Evolutionary conservation across 108 stramenopile genomes (phyloP).

Genomic region (Fistulifera pelliculosa): DNA sequence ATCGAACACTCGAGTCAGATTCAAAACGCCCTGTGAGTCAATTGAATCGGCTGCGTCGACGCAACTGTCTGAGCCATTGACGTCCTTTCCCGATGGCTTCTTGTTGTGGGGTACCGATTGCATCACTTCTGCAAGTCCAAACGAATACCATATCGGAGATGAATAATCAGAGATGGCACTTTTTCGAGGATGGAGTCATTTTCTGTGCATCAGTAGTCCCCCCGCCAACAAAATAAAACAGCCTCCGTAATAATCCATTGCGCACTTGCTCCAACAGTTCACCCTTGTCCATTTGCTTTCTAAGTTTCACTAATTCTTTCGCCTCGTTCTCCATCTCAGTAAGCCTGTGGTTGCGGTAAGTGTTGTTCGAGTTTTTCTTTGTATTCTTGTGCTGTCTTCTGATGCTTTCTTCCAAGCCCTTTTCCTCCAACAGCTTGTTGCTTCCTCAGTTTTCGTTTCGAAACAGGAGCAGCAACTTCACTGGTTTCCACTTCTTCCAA

Average conservation of each 20-base stretch:
- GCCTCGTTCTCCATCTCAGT: conserved; percentile 56
- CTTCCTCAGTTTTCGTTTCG: neutral
- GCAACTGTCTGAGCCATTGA: neutral
- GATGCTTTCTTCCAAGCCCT: conserved; percentile 29
- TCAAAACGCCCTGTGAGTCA: neutral
- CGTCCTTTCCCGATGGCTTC: neutral
- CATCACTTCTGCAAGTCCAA: conserved; percentile 7
- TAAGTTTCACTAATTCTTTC: conserved; percentile 21
- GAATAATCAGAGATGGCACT: neutral
- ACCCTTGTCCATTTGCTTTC: conserved; percentile 1
- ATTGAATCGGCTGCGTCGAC: neutral
- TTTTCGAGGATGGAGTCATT: conserved; percentile 1
- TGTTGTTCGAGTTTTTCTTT: conserved; percentile 50
- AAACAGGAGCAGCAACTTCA: neutral
- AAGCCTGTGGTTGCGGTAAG: conserved; percentile 72
- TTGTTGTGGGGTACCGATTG: neutral
- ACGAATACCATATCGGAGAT: conserved; percentile 7
- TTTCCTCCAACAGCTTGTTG: conserved; percentile 21
- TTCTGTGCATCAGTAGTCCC: conserved; percentile 45
- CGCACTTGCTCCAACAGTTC: conserved; percentile 11
- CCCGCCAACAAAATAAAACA: conserved; percentile 73
- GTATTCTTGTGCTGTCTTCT: conserved; percentile 1
- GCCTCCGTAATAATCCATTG: conserved; percentile 26
- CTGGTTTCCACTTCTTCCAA: neutral
- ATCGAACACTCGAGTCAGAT: neutral